Conservation (phyloP, 2,329 filamentous ascomycete genomes). For the Diplodia seriata region DNA sequence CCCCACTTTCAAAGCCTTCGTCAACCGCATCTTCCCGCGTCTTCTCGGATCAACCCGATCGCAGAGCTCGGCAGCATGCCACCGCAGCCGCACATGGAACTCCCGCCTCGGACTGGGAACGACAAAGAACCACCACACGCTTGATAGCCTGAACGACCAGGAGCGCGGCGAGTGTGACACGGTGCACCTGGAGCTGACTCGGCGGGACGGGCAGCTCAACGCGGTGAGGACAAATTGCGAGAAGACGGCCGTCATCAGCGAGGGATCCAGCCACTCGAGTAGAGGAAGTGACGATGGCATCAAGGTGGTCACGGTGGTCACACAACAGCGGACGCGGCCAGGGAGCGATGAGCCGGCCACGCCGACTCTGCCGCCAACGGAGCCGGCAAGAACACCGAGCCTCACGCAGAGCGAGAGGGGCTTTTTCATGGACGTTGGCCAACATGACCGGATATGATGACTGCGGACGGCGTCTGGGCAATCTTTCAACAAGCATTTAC, state of each 20-base stretch:
- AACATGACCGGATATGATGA: not conserved
- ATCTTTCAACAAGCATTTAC: not conserved
- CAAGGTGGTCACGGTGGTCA: slow-evolving; percentile 24
- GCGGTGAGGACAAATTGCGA: slow-evolving; percentile 14
- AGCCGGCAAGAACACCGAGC: slow-evolving; percentile 1
- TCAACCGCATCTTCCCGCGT: slow-evolving; percentile 11
- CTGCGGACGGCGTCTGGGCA: not conserved
- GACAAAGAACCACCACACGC: slow-evolving; percentile 12
- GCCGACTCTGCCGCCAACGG: not conserved
- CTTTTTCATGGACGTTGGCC: not conserved
- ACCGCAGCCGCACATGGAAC: slow-evolving; percentile 20
- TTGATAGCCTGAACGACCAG: not conserved
- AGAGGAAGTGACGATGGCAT: slow-evolving; percentile 16
- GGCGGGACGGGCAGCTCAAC: not conserved
- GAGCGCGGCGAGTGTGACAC: slow-evolving; percentile 8
- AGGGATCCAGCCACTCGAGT: not conserved
- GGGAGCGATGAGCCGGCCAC: not conserved
- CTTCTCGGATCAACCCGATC: slow-evolving; percentile 1
- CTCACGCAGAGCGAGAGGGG: slow-evolving; percentile 15
- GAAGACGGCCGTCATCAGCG: not conserved
- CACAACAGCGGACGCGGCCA: not conserved
- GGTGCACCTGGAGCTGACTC: slow-evolving; percentile 13
- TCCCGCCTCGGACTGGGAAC: not conserved
- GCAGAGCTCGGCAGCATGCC: not conserved
- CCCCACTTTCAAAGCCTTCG: slow-evolving; percentile 34